Conservation (phyloP, 1,139 yeast genomes). For the Sugiyamaella novakii region DNA sequence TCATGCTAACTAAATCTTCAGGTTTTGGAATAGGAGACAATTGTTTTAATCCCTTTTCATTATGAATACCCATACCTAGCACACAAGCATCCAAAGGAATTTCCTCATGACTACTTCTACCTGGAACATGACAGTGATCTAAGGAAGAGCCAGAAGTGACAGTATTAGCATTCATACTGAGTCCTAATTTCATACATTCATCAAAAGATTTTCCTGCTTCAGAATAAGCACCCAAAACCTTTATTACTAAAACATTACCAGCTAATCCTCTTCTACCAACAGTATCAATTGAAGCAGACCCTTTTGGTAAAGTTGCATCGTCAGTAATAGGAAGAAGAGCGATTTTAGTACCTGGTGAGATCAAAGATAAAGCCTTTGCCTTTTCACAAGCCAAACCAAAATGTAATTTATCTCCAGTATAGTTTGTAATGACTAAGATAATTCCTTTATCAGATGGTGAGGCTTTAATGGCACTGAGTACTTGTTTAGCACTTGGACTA, state of each 20-base stretch:
- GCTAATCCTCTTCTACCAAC: constrained; percentile 54
- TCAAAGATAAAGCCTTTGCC: constrained; percentile 25
- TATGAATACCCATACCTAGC: constrained; percentile 55
- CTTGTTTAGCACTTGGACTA: constrained; percentile 84
- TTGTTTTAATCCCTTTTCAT: constrained; percentile 51
- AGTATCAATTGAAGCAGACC: constrained; percentile 18
- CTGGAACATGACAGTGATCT: constrained; percentile 54
- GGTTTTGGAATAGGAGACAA: constrained; percentile 44
- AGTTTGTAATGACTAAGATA: constrained; percentile 47
- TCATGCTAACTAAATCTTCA: constrained; percentile 43
- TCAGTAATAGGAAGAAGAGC: constrained; percentile 21
- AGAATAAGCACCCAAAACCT: constrained; percentile 49
- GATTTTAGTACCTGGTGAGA: constrained; percentile 18
- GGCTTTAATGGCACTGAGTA: constrained; percentile 67
- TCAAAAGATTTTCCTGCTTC: constrained; percentile 42
- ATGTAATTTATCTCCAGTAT: constrained; percentile 59
- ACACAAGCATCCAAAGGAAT: constrained; percentile 35
- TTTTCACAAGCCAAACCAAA: constrained; percentile 49
- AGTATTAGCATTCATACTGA: constrained; percentile 42
- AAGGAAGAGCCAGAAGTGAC: constrained; percentile 53
- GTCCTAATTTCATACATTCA: constrained; percentile 44
- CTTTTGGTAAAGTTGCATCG: constrained; percentile 20
- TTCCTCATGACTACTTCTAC: constrained; percentile 44
- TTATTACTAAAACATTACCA: constrained; percentile 48
- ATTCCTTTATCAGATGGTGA: constrained; percentile 43